Base-by-base conservation (phyloP, 306 rosid genomes). In the Cucumis hystrix region DNA sequence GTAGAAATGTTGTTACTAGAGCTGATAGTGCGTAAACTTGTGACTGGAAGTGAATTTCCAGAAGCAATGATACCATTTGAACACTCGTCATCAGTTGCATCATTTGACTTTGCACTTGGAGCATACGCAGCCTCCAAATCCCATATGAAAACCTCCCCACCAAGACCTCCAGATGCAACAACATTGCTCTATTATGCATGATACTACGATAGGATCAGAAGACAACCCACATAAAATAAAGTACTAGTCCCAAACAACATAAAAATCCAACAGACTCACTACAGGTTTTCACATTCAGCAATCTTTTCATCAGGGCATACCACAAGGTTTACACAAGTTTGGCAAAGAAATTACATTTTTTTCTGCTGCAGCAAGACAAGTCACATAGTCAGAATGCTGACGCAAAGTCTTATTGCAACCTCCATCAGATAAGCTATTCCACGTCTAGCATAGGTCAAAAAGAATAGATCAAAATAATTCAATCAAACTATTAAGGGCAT, bases 101-200 rank as follows among this genome's bases (percentile, higher is more conserved):
- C 97, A 62, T 85, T 85, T 77, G 89, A 51, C 92, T 91, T 92
- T 43, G 89, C 83, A 79, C 73, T 79, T 54, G 97, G 93, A 77
- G 89, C 79, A 20, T 89, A 85, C 1, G 99, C 96, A 79, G 96
- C 96, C 81, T 92, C 99, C 39, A 96, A 79, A 87, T 96, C 99
- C 99, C 99, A 96, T 83, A 96, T 75, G 81, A 96, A 96, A 79
- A 96, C 99, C 90, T 96, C 99, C 89, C 97, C 99, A 13, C 99
- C 99, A 86, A 96, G 98, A 84, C 99, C 99, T 62, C 98, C 99
- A 79, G 99, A 96, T 84, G 99, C 99, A 92, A 96, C 96, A 88
- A 87, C 54, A 96, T 92, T 96, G 97, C 97, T 89, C 99, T 96
- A 96, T 91, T 92, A 92, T 88, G 96, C 98, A 89, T 54, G 90